Percentiles rank a stretch among this genome's conserved stretches.
Conservation (phyloP, 371 early-diverging fungal species). For the Astathelohania contejeani region DNA sequence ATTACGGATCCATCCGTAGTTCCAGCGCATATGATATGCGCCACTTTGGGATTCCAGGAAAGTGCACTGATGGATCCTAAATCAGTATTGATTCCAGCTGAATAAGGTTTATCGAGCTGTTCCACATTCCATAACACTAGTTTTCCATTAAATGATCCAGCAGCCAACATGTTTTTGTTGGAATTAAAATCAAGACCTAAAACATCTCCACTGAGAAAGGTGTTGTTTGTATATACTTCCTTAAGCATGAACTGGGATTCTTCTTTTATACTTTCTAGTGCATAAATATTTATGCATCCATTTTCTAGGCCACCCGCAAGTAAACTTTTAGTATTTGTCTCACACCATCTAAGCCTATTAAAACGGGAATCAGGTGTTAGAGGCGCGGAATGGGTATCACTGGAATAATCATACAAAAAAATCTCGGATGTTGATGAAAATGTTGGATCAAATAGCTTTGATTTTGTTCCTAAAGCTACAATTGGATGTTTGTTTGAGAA, state of each 20-base stretch:
- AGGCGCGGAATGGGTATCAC: slow-evolving; percentile 23
- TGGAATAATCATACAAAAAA: slow-evolving; percentile 32
- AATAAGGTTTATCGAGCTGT: slow-evolving; percentile 45
- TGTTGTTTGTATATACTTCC: slow-evolving; percentile 10
- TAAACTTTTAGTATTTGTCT: slow-evolving; percentile 16
- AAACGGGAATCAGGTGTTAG: slow-evolving; percentile 36
- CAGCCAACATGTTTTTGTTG: slow-evolving; percentile 44
- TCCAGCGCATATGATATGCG: slow-evolving; percentile 45
- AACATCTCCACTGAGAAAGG: slow-evolving; percentile 39
- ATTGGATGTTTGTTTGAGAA: slow-evolving; percentile 39
- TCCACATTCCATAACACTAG: slow-evolving; percentile 46
- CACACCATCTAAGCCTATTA: slow-evolving; percentile 49
- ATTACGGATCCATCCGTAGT: slow-evolving; percentile 42
- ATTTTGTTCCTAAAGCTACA: slow-evolving; percentile 50
- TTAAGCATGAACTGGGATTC: slow-evolving; percentile 8
- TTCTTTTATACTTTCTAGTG: slow-evolving; percentile 11
- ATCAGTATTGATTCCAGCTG: slow-evolving; percentile 36
- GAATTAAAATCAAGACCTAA: slow-evolving; percentile 46
- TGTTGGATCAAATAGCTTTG: slow-evolving; percentile 50
- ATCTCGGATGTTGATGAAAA: slow-evolving; percentile 47
- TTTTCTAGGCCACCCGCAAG: slow-evolving; percentile 48
- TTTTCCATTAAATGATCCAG: slow-evolving; percentile 42
- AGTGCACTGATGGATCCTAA: slow-evolving; percentile 33
- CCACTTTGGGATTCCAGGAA: slow-evolving; percentile 47
- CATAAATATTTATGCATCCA: slow-evolving; percentile 36